Evolutionary conservation across 768 basidiomycete species (phyloP).

Genomic region (Lyophyllum decastes): DNA sequence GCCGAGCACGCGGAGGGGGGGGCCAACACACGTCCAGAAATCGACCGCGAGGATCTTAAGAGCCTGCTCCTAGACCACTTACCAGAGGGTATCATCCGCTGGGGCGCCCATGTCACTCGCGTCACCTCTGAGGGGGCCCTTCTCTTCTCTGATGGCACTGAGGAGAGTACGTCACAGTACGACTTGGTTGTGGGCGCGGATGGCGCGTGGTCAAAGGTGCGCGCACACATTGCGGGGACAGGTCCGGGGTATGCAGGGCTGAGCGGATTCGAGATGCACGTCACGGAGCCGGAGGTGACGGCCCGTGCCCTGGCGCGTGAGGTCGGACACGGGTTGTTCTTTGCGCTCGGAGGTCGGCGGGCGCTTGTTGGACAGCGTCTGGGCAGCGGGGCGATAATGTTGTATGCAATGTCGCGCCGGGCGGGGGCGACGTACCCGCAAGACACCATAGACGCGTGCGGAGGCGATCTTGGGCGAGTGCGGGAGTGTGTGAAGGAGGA

Average conservation of each 20-base stretch:
- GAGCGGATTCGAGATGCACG: slow-evolving; percentile 16
- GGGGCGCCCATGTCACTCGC: slow-evolving; percentile 19
- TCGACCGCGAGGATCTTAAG: slow-evolving; percentile 24
- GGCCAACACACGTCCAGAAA: slow-evolving; percentile 22
- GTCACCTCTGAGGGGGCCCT: slow-evolving; percentile 7
- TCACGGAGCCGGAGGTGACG: slow-evolving; percentile 9
- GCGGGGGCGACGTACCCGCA: background rate
- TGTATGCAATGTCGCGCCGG: slow-evolving; percentile 3
- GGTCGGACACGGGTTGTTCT: slow-evolving; percentile 30
- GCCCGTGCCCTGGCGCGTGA: slow-evolving; percentile 24
- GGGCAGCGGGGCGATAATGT: slow-evolving; percentile 13
- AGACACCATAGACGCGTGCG: slow-evolving; percentile 4
- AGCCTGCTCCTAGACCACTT: slow-evolving; percentile 26
- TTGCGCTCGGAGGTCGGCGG: slow-evolving; percentile 10
- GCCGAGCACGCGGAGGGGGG: too few species aligned
- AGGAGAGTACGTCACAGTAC: slow-evolving; percentile 14
- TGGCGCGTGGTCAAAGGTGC: slow-evolving; percentile 40
- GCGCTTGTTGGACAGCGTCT: slow-evolving; percentile 10
- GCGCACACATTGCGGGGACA: slow-evolving; percentile 29
- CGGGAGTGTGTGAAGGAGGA: slow-evolving; percentile 2
- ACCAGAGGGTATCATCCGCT: slow-evolving; percentile 17
- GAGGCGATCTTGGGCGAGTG: slow-evolving; percentile 1
- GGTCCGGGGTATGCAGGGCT: slow-evolving; percentile 34
- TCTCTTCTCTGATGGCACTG: slow-evolving; percentile 13
- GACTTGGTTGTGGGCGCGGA: slow-evolving; percentile 28